Percentiles rank a stretch among this genome's conserved stretches.
Evolutionary conservation across 1,284 basidiomycete genomes (phyloP).

Genomic region (Ceratobasidium sp.): DNA sequence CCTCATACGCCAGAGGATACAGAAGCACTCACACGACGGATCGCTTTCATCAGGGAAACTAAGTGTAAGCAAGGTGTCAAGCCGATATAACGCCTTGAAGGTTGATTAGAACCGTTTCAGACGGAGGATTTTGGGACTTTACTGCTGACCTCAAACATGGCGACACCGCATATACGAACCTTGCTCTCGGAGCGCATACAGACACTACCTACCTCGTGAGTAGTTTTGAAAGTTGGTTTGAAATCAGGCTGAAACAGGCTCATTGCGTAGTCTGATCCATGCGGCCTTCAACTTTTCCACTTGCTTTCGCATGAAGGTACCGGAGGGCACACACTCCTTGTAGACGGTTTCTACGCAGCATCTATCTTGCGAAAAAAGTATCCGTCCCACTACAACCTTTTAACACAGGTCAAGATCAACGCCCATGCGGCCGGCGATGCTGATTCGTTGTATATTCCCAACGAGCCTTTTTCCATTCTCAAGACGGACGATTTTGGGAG

Average conservation of each 20-base stretch:
- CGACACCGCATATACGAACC: conserved; percentile 91
- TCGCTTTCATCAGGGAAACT: conserved; percentile 92
- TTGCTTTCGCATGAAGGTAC: conserved; percentile 87
- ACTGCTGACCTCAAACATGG: conserved; percentile 92
- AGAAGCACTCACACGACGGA: conserved; percentile 80
- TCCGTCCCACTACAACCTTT: conserved; percentile 78
- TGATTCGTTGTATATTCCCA: conserved; percentile 72
- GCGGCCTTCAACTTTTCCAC: conserved; percentile 95
- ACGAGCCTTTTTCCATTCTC: conserved; percentile 75
- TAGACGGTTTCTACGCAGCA: conserved; percentile 95
- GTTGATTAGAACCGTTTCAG: conserved; percentile 60
- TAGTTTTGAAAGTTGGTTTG: conserved; percentile 36
- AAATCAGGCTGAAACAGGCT: conserved; percentile 17
- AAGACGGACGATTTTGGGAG: conserved; percentile 77
- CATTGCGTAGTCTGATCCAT: conserved; percentile 83
- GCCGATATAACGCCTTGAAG: neutral
- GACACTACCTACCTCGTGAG: conserved; percentile 94
- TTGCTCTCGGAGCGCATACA: conserved; percentile 92
- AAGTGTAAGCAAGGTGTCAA: conserved; percentile 73
- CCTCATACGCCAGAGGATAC: conserved; percentile 88
- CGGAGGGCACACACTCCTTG: conserved; percentile 91
- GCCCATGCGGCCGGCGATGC: conserved; percentile 91
- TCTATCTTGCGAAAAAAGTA: conserved; percentile 80
- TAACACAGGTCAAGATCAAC: conserved; percentile 79
- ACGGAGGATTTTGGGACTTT: conserved; percentile 97